phyloP scores from a whole-genome alignment of 495 filamentous ascomycete genomes.

The Hyphodiscus hymeniophilus region DNA sequence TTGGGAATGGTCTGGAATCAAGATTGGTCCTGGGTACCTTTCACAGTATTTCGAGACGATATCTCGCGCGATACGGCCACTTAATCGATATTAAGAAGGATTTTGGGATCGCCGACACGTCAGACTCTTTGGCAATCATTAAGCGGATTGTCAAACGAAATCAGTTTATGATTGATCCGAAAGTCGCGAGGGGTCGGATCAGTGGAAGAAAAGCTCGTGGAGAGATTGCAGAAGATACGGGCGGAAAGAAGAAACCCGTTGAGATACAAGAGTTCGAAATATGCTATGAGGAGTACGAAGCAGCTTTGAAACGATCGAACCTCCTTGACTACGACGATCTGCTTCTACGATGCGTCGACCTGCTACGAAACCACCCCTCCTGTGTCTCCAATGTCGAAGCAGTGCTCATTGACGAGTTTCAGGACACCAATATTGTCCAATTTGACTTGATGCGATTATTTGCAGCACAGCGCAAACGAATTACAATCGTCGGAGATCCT shows the following conservation, averaged over 20 bases:
- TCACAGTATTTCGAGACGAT: constrained; percentile 85
- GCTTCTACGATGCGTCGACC: constrained; percentile 71
- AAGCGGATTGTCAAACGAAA: constrained; percentile 75
- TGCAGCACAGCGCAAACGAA: constrained; percentile 58
- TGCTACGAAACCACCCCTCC: constrained; percentile 67
- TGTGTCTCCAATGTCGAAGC: constrained; percentile 88
- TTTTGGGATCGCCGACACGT: constrained; percentile 89
- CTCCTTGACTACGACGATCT: constrained; percentile 95
- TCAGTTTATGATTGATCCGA: constrained; percentile 59
- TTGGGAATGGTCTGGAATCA: constrained; percentile 69
- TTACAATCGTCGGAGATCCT: constrained; percentile 95
- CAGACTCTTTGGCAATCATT: constrained; percentile 70
- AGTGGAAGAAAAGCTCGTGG: constrained; percentile 80
- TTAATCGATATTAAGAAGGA: constrained; percentile 72
- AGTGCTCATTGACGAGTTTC: constrained; percentile 95
- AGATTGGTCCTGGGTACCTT: constrained; percentile 89
- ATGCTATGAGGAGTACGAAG: constrained; percentile 75
- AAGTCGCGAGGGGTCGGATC: constrained; percentile 62
- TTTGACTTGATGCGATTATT: constrained; percentile 93
- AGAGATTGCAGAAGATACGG: background rate
- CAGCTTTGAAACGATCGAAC: constrained; percentile 63
- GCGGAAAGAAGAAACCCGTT: constrained; percentile 27
- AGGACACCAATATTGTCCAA: constrained; percentile 93
- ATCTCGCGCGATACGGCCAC: constrained; percentile 78
- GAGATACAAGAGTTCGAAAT: constrained; percentile 67